phyloP scores from a whole-genome alignment of 148 eudicot genomes.

The Selenicereus undatus region DNA sequence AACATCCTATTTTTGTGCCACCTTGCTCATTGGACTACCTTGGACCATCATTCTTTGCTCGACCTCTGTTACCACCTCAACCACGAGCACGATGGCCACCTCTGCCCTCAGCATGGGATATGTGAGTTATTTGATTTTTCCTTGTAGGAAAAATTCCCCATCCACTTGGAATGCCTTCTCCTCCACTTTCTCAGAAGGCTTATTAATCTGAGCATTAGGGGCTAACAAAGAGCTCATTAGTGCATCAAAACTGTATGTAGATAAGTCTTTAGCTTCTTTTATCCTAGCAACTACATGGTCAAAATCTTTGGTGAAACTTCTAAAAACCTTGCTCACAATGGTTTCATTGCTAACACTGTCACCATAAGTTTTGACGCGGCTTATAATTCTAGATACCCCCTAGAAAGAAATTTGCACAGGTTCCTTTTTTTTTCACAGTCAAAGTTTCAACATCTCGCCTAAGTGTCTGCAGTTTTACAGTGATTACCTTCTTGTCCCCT shows the following conservation, averaged over 20 bases:
- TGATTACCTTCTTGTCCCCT: no score
- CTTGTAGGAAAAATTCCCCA: neutral
- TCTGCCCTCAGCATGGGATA: neutral
- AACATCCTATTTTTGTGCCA: no score
- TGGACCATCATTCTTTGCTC: no score
- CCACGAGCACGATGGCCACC: neutral
- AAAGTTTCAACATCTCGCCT: no score
- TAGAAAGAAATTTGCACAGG: no score
- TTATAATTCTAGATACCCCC: no score
- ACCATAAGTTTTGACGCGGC: no score
- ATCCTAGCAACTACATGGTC: constrained; percentile 11
- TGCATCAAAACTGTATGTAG: constrained; percentile 4
- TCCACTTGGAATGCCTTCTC: constrained; percentile 2
- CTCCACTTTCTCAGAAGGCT: neutral
- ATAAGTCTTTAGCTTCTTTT: constrained; percentile 9
- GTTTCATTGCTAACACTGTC: no score
- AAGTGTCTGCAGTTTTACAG: no score
- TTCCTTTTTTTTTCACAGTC: no score
- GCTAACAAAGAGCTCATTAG: neutral
- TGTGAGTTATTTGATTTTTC: neutral
- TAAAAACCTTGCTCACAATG: neutral
- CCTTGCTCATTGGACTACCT: neutral
- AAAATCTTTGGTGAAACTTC: constrained; percentile 13
- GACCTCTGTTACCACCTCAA: neutral
- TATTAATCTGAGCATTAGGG: neutral